Evolutionary conservation across 768 basidiomycete species (phyloP).

Genomic region (Pleurotus salmoneostramineus): DNA sequence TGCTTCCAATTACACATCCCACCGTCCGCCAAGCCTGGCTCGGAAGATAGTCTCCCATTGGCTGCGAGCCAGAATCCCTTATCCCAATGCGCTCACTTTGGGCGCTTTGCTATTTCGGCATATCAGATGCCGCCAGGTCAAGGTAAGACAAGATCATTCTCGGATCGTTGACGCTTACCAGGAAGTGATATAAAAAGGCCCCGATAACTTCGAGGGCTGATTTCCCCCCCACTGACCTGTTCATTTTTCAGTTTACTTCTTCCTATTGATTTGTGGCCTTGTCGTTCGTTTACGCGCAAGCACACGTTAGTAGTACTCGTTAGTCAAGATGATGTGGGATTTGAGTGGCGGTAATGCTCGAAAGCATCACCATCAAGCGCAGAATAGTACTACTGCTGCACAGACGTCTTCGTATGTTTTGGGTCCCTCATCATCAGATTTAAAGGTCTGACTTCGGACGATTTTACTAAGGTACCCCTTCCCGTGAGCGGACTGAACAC

Average conservation of each 20-base stretch:
- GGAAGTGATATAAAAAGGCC: not conserved
- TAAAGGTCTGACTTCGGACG: not conserved
- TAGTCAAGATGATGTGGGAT: constrained; percentile 7
- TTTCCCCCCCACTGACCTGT: not conserved
- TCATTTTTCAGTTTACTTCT: not conserved
- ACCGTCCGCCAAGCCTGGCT: not conserved
- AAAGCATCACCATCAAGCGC: not conserved
- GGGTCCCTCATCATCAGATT: not conserved
- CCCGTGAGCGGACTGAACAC: not conserved
- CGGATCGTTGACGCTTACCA: not conserved
- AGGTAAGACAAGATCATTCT: not conserved
- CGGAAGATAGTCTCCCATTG: not conserved
- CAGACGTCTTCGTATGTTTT: not conserved
- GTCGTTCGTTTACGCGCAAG: not conserved
- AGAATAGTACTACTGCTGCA: not conserved
- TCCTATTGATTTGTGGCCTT: not conserved
- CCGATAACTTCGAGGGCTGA: not conserved
- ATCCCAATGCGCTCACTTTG: not conserved
- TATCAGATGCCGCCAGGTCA: not conserved
- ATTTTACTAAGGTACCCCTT: not conserved
- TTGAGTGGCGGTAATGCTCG: constrained; percentile 2
- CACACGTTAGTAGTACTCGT: too few species aligned
- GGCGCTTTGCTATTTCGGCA: not conserved
- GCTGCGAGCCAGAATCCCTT: not conserved
- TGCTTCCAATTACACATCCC: too few species aligned